Evolutionary conservation across 768 basidiomycete genomes (phyloP).

Genomic region (Tylopilus intermedius): DNA sequence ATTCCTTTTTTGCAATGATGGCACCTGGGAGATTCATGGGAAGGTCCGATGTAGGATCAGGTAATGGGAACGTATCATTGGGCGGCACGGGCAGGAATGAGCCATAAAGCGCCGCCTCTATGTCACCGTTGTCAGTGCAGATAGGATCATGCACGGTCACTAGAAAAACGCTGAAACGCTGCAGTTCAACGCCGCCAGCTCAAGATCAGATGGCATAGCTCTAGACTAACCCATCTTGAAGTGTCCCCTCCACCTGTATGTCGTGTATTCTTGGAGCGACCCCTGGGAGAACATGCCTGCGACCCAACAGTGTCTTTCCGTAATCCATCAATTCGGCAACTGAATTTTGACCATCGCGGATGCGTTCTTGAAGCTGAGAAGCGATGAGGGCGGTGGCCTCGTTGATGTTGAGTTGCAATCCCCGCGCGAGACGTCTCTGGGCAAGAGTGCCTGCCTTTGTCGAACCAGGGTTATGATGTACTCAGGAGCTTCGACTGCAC

Average conservation of each 20-base stretch:
- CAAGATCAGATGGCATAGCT: background rate
- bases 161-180: conserved; percentile 62
- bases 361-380: conserved; percentile 87
- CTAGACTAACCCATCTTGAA: conserved; percentile 67
- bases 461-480: background rate
- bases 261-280: conserved; percentile 75
- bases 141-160: conserved; percentile 97
- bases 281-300: conserved; percentile 81
- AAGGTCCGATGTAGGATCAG: conserved; percentile 45
- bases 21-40: conserved; percentile 67
- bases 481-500: background rate
- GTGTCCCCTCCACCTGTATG: conserved; percentile 93
- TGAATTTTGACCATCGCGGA: conserved; percentile 82
- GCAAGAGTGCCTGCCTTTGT: conserved; percentile 78
- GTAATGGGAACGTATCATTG: conserved; percentile 56
- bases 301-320: conserved; percentile 83
- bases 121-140: conserved; percentile 73
- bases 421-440: conserved; percentile 93
- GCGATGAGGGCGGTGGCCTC: conserved; percentile 90
- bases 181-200: background rate
- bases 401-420: conserved; percentile 76
- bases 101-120: conserved; percentile 85
- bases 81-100: conserved; percentile 85
- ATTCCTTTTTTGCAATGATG: conserved; percentile 57
- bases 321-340: conserved; percentile 92